These are phyloP conservation scores for Penicillium egyptiacum DNA, from an alignment of 495 filamentous ascomycete species.

Conservation along the genomic window DNA sequence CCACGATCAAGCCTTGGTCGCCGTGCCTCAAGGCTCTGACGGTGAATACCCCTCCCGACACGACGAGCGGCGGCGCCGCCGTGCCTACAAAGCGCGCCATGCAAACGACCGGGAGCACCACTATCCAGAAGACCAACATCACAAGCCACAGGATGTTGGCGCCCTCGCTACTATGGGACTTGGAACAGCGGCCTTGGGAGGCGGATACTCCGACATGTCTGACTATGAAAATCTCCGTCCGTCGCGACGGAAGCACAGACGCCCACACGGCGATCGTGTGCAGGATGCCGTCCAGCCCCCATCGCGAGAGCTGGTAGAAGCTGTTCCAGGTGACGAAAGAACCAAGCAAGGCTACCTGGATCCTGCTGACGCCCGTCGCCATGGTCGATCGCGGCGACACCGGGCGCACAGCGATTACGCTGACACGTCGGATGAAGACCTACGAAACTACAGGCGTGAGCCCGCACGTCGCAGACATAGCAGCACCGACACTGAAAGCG, in stretches of 20 bases:
- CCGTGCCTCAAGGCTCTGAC: constrained; percentile 42
- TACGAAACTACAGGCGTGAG: constrained; percentile 38
- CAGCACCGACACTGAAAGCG: constrained; percentile 27
- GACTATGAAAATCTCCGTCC: constrained; percentile 32
- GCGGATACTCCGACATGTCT: constrained; percentile 40
- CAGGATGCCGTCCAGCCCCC: constrained; percentile 16
- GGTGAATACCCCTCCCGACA: constrained; percentile 37
- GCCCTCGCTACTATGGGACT: constrained; percentile 32
- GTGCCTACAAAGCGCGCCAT: constrained; percentile 29
- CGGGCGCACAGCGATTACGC: constrained; percentile 33
- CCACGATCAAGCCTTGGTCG: constrained; percentile 38
- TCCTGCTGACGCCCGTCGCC: constrained; percentile 21
- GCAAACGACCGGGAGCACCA: constrained; percentile 24
- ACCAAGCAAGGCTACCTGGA: constrained; percentile 25
- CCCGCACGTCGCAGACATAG: constrained; percentile 28
- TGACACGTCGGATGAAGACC: constrained; percentile 41
- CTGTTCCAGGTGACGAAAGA: constrained; percentile 11
- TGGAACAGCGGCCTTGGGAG: constrained; percentile 43
- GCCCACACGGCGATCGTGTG: constrained; percentile 7
- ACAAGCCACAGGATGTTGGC: constrained; percentile 19
- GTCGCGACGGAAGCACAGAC: constrained; percentile 15
- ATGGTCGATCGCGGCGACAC: constrained; percentile 32
- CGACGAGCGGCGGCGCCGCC: constrained; percentile 26
- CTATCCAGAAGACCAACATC: constrained; percentile 31
- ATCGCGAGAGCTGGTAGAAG: constrained; percentile 18